These are phyloP conservation scores for Schizochytrium sp. DNA, from an alignment of 108 stramenopile genomes.

Conservation along the genomic window DNA sequence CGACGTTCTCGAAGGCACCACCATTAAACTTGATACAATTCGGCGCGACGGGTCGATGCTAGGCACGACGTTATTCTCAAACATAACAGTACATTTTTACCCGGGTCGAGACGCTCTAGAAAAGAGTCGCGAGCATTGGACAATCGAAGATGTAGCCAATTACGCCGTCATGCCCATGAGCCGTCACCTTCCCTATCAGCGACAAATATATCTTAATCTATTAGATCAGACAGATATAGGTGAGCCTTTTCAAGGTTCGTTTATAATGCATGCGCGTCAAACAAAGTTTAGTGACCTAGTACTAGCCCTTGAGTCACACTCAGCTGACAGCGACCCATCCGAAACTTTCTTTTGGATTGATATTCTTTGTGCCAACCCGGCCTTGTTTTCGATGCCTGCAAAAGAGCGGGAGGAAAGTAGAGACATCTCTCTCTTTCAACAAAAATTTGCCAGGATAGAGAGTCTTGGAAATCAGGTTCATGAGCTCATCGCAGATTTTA, in stretches of 20 bases:
- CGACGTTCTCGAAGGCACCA: not conserved
- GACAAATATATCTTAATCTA: not conserved
- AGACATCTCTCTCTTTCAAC: not conserved
- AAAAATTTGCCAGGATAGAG: not conserved
- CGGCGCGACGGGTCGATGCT: not conserved
- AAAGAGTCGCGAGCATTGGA: conserved; percentile 21
- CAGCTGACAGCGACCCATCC: not conserved
- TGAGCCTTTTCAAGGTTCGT: conserved; percentile 25
- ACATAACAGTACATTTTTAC: not conserved
- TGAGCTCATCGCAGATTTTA: not conserved
- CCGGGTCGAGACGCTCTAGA: not conserved
- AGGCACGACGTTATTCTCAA: too few species aligned
- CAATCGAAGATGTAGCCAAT: conserved; percentile 30
- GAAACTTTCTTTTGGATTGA: conserved; percentile 40
- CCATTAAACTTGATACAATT: not conserved
- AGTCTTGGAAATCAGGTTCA: not conserved
- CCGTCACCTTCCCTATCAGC: not conserved
- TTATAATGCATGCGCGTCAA: conserved; percentile 30
- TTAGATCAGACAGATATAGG: not conserved
- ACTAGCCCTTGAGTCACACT: conserved; percentile 16
- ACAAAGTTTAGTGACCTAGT: not conserved
- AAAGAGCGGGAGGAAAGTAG: not conserved
- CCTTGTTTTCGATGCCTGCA: not conserved
- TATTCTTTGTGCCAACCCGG: conserved; percentile 21
- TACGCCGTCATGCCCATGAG: conserved; percentile 4